These are phyloP conservation scores for Pholiota adiposa DNA, from an alignment of 1,284 basidiomycete genomes.

Conservation along the genomic window DNA sequence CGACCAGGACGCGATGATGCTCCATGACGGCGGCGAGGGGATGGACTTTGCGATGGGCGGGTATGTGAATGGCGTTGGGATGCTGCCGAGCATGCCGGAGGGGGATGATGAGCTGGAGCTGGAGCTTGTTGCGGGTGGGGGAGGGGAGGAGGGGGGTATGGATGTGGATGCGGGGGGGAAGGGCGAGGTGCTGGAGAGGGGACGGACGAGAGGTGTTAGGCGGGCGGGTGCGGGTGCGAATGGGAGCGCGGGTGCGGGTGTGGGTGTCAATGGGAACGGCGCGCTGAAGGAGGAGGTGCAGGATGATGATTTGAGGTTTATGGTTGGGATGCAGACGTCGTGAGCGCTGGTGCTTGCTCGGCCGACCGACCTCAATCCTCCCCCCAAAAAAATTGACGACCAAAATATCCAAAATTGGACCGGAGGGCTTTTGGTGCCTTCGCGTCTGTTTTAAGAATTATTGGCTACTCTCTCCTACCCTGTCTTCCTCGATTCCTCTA, in stretches of 20 bases:
- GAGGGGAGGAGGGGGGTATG: constrained; percentile 19
- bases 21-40: constrained; percentile 21
- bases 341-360: neutral
- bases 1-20: constrained; percentile 23
- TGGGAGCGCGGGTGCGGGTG: constrained; percentile 2
- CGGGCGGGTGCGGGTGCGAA: constrained; percentile 1
- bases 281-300: constrained; percentile 20
- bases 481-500: neutral
- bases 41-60: constrained; percentile 6
- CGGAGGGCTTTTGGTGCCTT: neutral
- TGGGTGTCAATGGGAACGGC: neutral
- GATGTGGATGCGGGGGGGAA: constrained; percentile 14
- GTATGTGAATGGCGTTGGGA: constrained; percentile 3
- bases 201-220: constrained; percentile 25
- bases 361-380: neutral
- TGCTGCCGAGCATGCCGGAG: constrained; percentile 36
- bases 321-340: constrained; percentile 25
- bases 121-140: constrained; percentile 7
- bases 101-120: constrained; percentile 23
- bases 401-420: neutral
- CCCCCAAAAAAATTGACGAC: neutral
- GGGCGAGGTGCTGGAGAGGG: constrained; percentile 21
- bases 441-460: neutral
- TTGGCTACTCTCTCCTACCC: neutral
- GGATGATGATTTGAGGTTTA: constrained; percentile 15